Conservation (phyloP, 305 asterid species). For the Stenogyne calaminthoides region DNA sequence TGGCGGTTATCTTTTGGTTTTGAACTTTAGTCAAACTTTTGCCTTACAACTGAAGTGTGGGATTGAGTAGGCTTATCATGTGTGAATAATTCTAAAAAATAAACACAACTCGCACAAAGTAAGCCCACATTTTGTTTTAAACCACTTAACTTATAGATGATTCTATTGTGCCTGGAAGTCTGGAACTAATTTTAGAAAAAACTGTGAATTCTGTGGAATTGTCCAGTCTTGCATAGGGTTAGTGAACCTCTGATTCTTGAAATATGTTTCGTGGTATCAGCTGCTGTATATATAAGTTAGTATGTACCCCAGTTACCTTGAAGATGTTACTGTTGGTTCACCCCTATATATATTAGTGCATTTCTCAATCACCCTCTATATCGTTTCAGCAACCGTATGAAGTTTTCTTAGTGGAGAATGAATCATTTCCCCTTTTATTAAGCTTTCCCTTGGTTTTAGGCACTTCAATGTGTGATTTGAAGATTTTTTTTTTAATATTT, state of each 20-base stretch:
- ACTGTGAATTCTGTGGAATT: neutral
- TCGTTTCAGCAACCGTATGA: neutral
- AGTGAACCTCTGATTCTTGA: neutral
- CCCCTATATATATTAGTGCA: neutral
- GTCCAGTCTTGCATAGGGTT: neutral
- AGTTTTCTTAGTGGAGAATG: neutral
- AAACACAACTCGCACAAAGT: neutral
- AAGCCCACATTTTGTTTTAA: neutral
- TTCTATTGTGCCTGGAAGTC: neutral
- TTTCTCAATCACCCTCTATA: neutral
- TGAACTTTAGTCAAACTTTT: neutral
- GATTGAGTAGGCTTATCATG: neutral
- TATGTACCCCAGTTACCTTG: neutral
- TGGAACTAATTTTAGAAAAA: neutral
- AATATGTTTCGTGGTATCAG: neutral
- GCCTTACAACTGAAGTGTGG: neutral
- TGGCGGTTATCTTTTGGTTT: constrained; percentile 7
- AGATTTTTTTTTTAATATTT: neutral
- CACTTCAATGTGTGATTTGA: constrained; percentile 1
- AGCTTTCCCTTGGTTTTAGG: neutral
- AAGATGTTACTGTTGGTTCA: neutral
- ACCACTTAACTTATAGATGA: neutral
- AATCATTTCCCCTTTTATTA: neutral
- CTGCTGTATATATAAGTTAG: neutral
- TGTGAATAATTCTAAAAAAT: neutral